These are phyloP conservation scores for Penicillium mononematosum DNA, from an alignment of 495 filamentous ascomycete genomes.

Conservation along the genomic window DNA sequence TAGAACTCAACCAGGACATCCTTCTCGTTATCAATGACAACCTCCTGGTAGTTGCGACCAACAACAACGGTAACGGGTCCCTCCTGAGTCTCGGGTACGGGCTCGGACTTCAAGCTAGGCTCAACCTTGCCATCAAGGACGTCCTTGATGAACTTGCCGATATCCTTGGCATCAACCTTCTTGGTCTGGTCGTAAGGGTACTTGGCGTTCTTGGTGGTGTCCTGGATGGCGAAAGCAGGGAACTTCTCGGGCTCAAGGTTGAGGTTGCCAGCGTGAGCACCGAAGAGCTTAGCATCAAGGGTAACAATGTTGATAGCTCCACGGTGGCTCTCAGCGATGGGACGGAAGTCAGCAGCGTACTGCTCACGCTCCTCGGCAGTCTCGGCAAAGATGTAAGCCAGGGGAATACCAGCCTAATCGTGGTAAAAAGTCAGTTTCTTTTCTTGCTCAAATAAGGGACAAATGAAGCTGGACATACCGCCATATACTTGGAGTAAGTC, in stretches of 20 bases:
- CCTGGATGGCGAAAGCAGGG: constrained; percentile 98
- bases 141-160: constrained; percentile 83
- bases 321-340: constrained; percentile 59
- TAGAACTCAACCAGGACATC: constrained; percentile 99
- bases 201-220: constrained; percentile 93
- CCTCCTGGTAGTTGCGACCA: constrained; percentile 87
- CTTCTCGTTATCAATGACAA: constrained; percentile 91
- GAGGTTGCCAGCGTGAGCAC: constrained; percentile 92
- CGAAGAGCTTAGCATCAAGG: constrained; percentile 93
- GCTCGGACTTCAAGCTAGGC: constrained; percentile 97
- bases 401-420: constrained; percentile 73
- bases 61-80: constrained; percentile 86
- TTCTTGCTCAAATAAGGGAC: background rate
- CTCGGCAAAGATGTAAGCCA: constrained; percentile 98
- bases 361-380: constrained; percentile 82
- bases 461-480: constrained; percentile 48
- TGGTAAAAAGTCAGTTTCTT: constrained; percentile 10
- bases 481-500: constrained; percentile 96
- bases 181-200: constrained; percentile 88
- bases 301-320: constrained; percentile 94
- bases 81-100: constrained; percentile 92
- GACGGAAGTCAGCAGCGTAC: constrained; percentile 61
- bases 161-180: constrained; percentile 69
- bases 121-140: constrained; percentile 86
- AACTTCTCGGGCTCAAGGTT: constrained; percentile 95